Evolutionary conservation across 2,329 filamentous ascomycete genomes (phyloP), one percentile per base, ranked within the genome.

Genomic region (Emergomyces africanus): DNA sequence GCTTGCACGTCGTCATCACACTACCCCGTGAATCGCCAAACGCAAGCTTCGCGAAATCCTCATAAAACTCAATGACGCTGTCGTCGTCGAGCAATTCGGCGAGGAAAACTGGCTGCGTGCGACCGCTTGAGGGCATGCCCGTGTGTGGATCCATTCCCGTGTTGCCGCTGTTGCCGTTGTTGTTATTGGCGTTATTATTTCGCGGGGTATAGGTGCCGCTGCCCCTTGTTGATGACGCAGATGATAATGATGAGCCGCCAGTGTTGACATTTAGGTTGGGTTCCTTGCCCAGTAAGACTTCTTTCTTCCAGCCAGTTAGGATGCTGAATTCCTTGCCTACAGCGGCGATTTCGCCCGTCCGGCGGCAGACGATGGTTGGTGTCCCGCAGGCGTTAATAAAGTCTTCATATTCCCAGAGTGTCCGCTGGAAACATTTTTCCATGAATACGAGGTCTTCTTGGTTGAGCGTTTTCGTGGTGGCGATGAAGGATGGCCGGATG

Each of bases 291-390:
- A 97, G 79, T 0, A 99, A 78, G 0, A 97, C 85, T 54, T 94
- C 88, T 68, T 90, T 91, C 57, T 85, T 88, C 94, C 94, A 99
- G 5, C 92, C 94, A 0, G 94, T 96, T 58, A 99, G 77, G 35
- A 95, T 88, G n/a, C 87, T 90, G 66, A 99, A 99, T 71, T 97
- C 94, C 73, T 96, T 96, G 70, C 94, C 95, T 25, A 95, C 90
- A 3, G 89, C 89, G 0, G 90, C 91, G n/a, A 99, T 85, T 71
- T 97, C 94, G 56, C 94, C 94, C 0, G 91, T 96, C 54, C 94
- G 84, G 54, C 94, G 85, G 68, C 90, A 95, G 30, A 97, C 89
- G 60, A 99, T 84, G 0, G 91, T 95, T 0, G 94, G 94, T 3
- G 90, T 95, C 44, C 90, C 90, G 61, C 87, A 90, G 63, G 90